Base-by-base conservation (phyloP, 306 rosid species). In the Cicer judaicum region DNA sequence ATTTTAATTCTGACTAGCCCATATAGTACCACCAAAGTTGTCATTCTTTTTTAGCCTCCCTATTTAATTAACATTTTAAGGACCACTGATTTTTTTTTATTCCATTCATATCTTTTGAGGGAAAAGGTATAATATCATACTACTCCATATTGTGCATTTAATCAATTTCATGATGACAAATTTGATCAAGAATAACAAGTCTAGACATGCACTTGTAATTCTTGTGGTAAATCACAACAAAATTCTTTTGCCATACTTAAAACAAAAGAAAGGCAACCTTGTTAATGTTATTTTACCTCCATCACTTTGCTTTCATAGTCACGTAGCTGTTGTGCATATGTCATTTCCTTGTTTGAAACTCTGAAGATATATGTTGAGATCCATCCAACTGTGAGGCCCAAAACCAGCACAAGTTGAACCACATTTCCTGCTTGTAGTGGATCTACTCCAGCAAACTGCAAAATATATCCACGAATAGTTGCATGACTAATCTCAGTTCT, bases 331-430 rank as follows among this genome's bases (percentile, higher is more conserved):
- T 91, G 94, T 50, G 95, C 97, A 76, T 94, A 92, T 50, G 99
- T 94, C 99, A 94, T 94, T 82, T 94, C 97, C 88, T 94, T 92
- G 82, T 92, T 94, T 77, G 96, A 90, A 85, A 94, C 99, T 85
- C 99, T 83, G 44, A 94, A 94, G 78, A 94, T 85, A 39, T 94
- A 94, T 0, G 97, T 92, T 7, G 92, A 90, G 84, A 94, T 88
- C 99, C 99, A 94, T 67, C 95, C 99, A 56, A 94, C 15, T 6
- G 96, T 94, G 66, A 94, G 87, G 48, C 99, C 99, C 88, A 94
- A 85, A 78, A 94, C 99, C 63, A 94, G 61, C 65, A 94, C 88
- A 69, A 94, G 88, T 88, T 94, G 99, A 82, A 94, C 99, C 6
- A 90, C 97, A 81, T 94, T 94, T 59, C 99, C 97, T 63, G 99